These are phyloP conservation scores for Vitis hybrid DNA, from an alignment of 177 flowering plant species.

Conservation along the genomic window DNA sequence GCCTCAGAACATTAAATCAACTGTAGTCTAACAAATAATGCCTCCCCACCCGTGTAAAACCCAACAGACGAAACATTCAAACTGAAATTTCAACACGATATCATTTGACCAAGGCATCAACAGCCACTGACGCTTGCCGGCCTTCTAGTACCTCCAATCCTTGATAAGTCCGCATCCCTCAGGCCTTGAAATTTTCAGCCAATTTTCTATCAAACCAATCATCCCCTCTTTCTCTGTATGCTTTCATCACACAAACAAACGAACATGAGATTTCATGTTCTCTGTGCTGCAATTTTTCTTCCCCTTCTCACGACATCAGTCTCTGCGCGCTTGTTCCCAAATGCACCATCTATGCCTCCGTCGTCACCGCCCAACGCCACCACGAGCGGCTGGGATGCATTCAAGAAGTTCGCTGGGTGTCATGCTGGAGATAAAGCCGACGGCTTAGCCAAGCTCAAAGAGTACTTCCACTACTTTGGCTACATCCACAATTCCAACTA, in stretches of 20 bases:
- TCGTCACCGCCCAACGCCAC: slow-evolving; percentile 22
- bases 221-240: not conserved
- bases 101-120: too few species aligned
- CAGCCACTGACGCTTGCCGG: not conserved
- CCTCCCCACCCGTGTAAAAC: too few species aligned
- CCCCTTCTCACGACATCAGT: not conserved
- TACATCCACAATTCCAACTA: slow-evolving; percentile 42
- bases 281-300: slow-evolving; percentile 8
- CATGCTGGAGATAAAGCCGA: slow-evolving; percentile 29
- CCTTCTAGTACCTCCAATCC: not conserved
- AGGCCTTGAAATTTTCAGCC: not conserved
- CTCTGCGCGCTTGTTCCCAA: slow-evolving; percentile 39
- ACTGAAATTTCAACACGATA: too few species aligned
- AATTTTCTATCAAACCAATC: not conserved
- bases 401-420: slow-evolving; percentile 43
- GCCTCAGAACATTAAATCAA: too few species aligned
- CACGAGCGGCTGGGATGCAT: slow-evolving; percentile 39
- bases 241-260: not conserved
- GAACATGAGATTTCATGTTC: slow-evolving; percentile 23
- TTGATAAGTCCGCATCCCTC: not conserved
- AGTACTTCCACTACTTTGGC: slow-evolving; percentile 53
- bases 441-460: slow-evolving; percentile 45
- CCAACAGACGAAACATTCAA: too few species aligned
- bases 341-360: slow-evolving; percentile 36
- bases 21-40: too few species aligned